Conservation (phyloP, 371 early-diverging fungal species). For the Mortierella sp. region DNA sequence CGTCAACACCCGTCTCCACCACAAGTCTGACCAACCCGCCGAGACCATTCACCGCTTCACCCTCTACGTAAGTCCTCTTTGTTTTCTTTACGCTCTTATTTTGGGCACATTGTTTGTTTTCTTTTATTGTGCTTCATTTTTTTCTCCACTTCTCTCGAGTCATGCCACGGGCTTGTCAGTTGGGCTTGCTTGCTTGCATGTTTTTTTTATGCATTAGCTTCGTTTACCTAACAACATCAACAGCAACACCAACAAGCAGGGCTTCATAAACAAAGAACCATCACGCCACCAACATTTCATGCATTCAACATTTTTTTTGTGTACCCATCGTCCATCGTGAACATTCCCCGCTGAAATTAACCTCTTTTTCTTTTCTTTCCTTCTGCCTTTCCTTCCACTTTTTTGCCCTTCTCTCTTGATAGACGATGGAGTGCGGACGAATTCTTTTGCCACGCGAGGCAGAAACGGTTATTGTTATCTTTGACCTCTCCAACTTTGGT, state of each 20-base stretch:
- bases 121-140: not conserved
- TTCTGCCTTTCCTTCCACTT: not conserved
- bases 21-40: constrained; percentile 67
- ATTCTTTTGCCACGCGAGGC: constrained; percentile 40
- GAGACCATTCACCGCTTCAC: constrained; percentile 74
- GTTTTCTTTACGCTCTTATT: not conserved
- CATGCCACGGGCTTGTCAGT: not conserved
- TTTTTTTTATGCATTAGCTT: not conserved
- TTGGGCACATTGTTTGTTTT: too few species aligned
- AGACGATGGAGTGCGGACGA: constrained; percentile 86
- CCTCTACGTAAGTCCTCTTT: constrained; percentile 66
- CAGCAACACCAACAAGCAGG: not conserved
- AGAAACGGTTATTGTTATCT: constrained; percentile 83
- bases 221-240: not conserved
- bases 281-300: not conserved
- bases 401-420: not conserved
- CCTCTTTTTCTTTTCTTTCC: not conserved
- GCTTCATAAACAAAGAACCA: too few species aligned
- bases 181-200: not conserved
- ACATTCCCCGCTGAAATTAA: not conserved
- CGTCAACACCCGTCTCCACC: constrained; percentile 63
- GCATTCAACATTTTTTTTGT: not conserved
- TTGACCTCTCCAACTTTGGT: constrained; percentile 87
- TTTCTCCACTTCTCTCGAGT: not conserved
- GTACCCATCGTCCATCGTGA: not conserved